Conservation (phyloP, 192 early-diverging fungal species). For the Gryganskiella cystojenkinii region DNA sequence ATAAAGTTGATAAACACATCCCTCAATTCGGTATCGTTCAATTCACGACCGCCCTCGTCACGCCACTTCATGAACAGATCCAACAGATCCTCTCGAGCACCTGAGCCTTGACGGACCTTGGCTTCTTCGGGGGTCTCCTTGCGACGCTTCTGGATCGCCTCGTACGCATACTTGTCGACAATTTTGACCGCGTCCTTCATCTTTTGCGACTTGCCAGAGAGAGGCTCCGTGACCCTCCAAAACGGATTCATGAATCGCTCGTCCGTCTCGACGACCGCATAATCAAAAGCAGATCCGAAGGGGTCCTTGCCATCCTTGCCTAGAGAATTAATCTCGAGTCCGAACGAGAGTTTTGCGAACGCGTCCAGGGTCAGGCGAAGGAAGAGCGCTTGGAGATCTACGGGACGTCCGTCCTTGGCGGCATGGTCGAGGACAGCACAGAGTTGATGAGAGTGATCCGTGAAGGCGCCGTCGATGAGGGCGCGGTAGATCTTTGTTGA, state of each 20-base stretch:
- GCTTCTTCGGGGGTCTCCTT: slow-evolving; percentile 21
- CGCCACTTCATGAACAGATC: slow-evolving; percentile 57
- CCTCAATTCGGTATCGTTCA: slow-evolving; percentile 51
- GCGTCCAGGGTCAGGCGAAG: slow-evolving; percentile 58
- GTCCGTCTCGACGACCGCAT: slow-evolving; percentile 49
- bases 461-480: slow-evolving; percentile 42
- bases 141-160: slow-evolving; percentile 43
- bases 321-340: slow-evolving; percentile 57
- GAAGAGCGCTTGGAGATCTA: slow-evolving; percentile 60
- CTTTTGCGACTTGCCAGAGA: slow-evolving; percentile 12
- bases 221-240: slow-evolving; percentile 47
- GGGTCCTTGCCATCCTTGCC: slow-evolving; percentile 41
- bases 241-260: slow-evolving; percentile 43
- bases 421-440: slow-evolving; percentile 28
- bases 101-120: background rate
- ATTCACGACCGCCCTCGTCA: slow-evolving; percentile 49
- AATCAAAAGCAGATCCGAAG: slow-evolving; percentile 67
- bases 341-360: slow-evolving; percentile 58
- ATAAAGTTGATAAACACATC: slow-evolving; percentile 63
- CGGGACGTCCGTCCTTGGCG: slow-evolving; percentile 14
- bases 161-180: slow-evolving; percentile 41
- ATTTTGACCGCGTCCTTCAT: slow-evolving; percentile 25
- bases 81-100: slow-evolving; percentile 52
- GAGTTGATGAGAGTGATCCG: slow-evolving; percentile 23
- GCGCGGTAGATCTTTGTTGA: slow-evolving; percentile 49